Base-by-base conservation (phyloP, 2,329 filamentous ascomycete species). In the Penicillium sp. region DNA sequence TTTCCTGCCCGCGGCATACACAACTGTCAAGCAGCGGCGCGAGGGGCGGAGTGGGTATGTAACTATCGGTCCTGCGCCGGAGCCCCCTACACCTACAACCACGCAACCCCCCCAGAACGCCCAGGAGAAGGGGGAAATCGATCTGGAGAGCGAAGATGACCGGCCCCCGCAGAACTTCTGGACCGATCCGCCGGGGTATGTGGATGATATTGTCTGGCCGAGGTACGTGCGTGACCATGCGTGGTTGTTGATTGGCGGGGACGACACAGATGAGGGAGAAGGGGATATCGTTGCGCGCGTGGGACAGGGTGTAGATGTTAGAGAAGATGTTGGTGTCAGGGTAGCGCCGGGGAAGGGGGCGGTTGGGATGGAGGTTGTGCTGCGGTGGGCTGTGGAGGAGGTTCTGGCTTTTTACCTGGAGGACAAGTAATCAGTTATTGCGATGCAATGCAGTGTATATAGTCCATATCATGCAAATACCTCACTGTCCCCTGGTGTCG, bases 121-220 rank as follows among this genome's bases (percentile, higher is more conserved):
- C 7, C 7, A 9, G 31, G 31, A 58, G 35, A 39, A 59, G 16
- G 14, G 19, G 19, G 63, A 60, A 19, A 58, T 72, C 16, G 73
- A 74, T 57, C 52, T 74, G 33, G 66, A 73, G 14, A 63, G 44
- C 6, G 70, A 73, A 55, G 70, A 69, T 63, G 70, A 75, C 67
- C 46, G 71, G 78, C 39, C 82, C 1, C 70, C 70, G 33, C 72
- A 97, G 70, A 94, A 93, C 31, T 99, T 97, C 78, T 99, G 95
- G 95, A 84, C 88, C 57, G 95, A 99, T 75, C 95, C 95, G 0
- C 92, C 92, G 0, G 93, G 91, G 0, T 99, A 98, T 73, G 92
- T 98, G 39, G 93, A 98, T 73, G 85, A 90, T 72, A 85, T 99
- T 55, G 95, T 99, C 4, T 99, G 95, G 95, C 94, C 94, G 3